Evolutionary conservation across 345 rosid genomes (phyloP), one percentile per base, ranked within the genome.

Genomic region (Limnanthes douglasii): DNA sequence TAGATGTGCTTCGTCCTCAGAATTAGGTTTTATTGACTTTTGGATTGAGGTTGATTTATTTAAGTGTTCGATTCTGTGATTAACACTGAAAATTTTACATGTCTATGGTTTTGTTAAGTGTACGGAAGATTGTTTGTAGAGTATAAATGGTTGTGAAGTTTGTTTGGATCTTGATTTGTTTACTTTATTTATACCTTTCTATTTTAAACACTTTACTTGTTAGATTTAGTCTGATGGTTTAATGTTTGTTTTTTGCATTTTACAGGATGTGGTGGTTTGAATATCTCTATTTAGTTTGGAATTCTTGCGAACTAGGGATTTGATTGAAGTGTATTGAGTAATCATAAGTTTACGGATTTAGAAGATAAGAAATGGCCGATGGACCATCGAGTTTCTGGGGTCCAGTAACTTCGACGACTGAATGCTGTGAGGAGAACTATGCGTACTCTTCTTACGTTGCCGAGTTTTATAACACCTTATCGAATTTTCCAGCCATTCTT

Each of bases 341-440:
- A n/a, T n/a, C n/a, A n/a, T n/a, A n/a, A n/a, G n/a, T 14, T 11
- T 34, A 21, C 37, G 13, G 29, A 18, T 46, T 32, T 33, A 18
- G 52, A 44, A 6, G 49, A 39, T 44, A n/a, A 49, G 65, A 61
- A 51, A 88, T 88, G 97, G 81, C 75, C 0, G 77, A 69, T 53
- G 81, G 73, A 40, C 39, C 74, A 44, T 58, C 90, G 1, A 79
- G 81, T 64, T 84, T 80, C 56, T 79, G 95, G 95, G 95, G 94
- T 39, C 98, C 98, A 2, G 92, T 84, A 45, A 84, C 95, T 21
- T 72, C 95, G 21, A 48, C 72, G 6, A 58, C 46, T 11, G 98
- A 84, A 9, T 72, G 94, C 51, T 88, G 98, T 62, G 95, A 90
- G 72, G 67, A 59, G 44, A 90, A 90, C 60, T 80, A 74, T 11